These are phyloP conservation scores for Penicillium sp. DNA, from an alignment of 2,329 filamentous ascomycete species.

Conservation along the genomic window DNA sequence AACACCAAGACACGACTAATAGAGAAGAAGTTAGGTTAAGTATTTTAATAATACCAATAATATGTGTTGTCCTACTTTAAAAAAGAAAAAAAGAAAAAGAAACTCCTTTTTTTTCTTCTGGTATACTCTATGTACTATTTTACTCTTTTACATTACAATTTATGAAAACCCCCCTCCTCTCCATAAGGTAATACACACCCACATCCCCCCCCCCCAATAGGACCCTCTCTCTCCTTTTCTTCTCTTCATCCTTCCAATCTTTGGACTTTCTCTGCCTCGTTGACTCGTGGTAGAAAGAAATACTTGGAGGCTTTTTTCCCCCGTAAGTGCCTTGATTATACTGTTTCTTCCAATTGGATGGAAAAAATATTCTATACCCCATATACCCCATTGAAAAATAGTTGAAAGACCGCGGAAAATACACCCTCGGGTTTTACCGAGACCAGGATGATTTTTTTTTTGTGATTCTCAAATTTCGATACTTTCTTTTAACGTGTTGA, in stretches of 20 bases:
- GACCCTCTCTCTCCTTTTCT: slow-evolving; percentile 24
- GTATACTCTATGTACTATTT: background rate
- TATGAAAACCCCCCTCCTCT: slow-evolving; percentile 15
- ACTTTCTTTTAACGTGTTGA: background rate
- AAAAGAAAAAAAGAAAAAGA: background rate
- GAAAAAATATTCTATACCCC: background rate
- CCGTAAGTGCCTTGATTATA: slow-evolving; percentile 26
- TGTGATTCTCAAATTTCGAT: background rate
- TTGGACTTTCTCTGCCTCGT: slow-evolving; percentile 29
- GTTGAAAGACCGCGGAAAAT: background rate
- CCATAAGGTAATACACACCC: slow-evolving; percentile 18
- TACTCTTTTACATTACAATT: slow-evolving; percentile 1
- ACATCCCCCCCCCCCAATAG: slow-evolving; percentile 15
- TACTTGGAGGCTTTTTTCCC: slow-evolving; percentile 22
- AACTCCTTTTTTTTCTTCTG: background rate
- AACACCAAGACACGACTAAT: background rate
- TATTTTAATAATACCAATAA: no score
- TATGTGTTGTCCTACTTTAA: background rate
- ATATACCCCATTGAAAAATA: background rate
- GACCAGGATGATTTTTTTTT: background rate
- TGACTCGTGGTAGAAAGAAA: slow-evolving; percentile 38
- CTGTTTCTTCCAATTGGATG: background rate
- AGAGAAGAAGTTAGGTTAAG: background rate
- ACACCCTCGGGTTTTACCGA: background rate
- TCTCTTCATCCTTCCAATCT: slow-evolving; percentile 15